A percentile compares a stretch with the other conserved stretches of the same genome.
Conservation (phyloP, 2,329 filamentous ascomycete species). For the Volutella citrinella region DNA sequence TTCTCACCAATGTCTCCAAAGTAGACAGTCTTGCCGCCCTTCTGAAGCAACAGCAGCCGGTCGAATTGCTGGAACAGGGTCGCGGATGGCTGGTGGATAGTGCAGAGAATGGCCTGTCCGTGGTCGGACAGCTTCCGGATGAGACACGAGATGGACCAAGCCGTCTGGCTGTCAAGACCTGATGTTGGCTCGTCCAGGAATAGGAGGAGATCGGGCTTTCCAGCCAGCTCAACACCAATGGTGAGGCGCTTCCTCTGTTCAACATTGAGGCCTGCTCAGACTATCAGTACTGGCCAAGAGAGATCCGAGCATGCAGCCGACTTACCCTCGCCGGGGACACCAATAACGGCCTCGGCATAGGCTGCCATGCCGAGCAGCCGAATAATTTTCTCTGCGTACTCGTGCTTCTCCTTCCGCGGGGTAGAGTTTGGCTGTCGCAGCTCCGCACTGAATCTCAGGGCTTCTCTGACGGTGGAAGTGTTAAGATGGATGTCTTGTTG, state of each 20-base stretch:
- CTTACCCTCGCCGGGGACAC: slow-evolving; percentile 35
- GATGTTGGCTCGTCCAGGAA: slow-evolving; percentile 54
- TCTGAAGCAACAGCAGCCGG: slow-evolving; percentile 47
- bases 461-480: slow-evolving; percentile 45
- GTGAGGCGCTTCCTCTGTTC: slow-evolving; percentile 51
- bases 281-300: too few relatives aligned
- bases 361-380: slow-evolving; percentile 53
- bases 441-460: slow-evolving; percentile 39
- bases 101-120: slow-evolving; percentile 49
- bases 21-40: slow-evolving; percentile 24
- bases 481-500: slow-evolving; percentile 55
- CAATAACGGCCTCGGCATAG: slow-evolving; percentile 53
- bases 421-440: slow-evolving; percentile 44
- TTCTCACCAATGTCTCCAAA: slow-evolving; percentile 25
- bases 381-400: slow-evolving; percentile 52
- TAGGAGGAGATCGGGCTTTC: slow-evolving; percentile 44
- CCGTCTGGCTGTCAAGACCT: slow-evolving; percentile 58
- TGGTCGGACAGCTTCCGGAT: slow-evolving; percentile 59
- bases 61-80: slow-evolving; percentile 47
- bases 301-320: too few relatives aligned
- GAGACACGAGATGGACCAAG: slow-evolving; percentile 70
- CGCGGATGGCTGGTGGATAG: slow-evolving; percentile 48
- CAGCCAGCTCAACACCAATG: slow-evolving; percentile 46
- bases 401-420: slow-evolving; percentile 45
- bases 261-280: slow-evolving; percentile 43